Percentiles rank a stretch among this genome's conserved stretches.
Evolutionary conservation across 345 rosid genomes (phyloP).

Genomic region (Citrus trifoliata): DNA sequence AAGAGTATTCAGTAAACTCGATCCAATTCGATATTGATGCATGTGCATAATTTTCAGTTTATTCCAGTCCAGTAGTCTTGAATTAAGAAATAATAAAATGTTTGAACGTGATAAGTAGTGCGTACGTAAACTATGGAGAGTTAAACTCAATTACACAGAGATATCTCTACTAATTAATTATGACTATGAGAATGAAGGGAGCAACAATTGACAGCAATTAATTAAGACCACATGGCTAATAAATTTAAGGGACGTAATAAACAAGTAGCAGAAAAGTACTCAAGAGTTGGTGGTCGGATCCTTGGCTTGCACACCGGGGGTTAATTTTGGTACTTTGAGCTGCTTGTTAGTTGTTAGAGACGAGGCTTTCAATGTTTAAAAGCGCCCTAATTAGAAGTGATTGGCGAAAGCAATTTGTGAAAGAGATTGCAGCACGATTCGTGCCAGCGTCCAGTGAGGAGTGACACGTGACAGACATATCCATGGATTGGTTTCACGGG

Average conservation of each 20-base stretch:
- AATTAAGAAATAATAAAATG: no score
- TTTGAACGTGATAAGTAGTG: no score
- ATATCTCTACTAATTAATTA: background rate
- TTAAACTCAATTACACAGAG: background rate
- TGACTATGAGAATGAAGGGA: background rate
- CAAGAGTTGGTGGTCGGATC: slow-evolving; percentile 12
- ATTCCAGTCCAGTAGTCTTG: no score
- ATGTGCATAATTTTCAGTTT: background rate
- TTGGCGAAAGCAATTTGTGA: background rate
- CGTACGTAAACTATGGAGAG: background rate
- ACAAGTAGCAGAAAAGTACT: background rate
- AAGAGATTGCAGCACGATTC: background rate
- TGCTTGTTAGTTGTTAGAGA: background rate
- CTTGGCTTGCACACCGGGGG: background rate
- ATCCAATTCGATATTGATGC: background rate
- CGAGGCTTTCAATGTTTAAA: no score
- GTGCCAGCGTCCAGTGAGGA: no score
- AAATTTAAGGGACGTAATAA: background rate
- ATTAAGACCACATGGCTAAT: slow-evolving; percentile 3
- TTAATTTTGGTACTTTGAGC: background rate
- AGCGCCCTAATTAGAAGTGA: no score
- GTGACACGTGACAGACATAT: no score
- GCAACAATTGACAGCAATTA: background rate
- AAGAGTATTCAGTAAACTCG: background rate
- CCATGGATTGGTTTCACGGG: no score